These are phyloP conservation scores for Ambrosiella beaveri DNA, from an alignment of 2,329 filamentous ascomycete species.

Conservation along the genomic window DNA sequence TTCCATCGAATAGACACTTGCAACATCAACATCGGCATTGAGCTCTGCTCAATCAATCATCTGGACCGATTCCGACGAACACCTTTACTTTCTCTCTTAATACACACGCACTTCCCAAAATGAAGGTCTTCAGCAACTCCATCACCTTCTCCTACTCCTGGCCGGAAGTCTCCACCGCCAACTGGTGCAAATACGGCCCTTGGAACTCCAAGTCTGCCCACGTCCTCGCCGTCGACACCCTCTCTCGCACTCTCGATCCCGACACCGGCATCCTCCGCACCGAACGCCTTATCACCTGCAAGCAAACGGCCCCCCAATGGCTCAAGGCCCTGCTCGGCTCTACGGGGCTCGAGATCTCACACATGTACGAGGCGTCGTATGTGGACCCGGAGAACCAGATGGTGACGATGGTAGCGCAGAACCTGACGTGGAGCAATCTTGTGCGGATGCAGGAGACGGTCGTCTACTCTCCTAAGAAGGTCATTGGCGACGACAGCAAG, in stretches of 20 bases:
- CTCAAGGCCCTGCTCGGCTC: slow-evolving; percentile 59
- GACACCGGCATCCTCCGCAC: slow-evolving; percentile 42
- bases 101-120: slow-evolving; percentile 23
- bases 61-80: neutral
- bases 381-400: slow-evolving; percentile 70
- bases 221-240: slow-evolving; percentile 85
- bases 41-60: neutral
- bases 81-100: neutral
- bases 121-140: slow-evolving; percentile 89
- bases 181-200: slow-evolving; percentile 97
- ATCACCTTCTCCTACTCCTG: slow-evolving; percentile 95
- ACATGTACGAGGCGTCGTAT: slow-evolving; percentile 91
- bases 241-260: slow-evolving; percentile 48
- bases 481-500: neutral
- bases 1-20: too few species aligned
- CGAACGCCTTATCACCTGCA: slow-evolving; percentile 45
- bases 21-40: too few species aligned
- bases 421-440: slow-evolving; percentile 83
- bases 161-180: slow-evolving; percentile 92
- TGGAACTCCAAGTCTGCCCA: slow-evolving; percentile 99
- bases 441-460: slow-evolving; percentile 88
- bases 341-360: slow-evolving; percentile 52
- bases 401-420: slow-evolving; percentile 92
- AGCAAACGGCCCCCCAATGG: slow-evolving; percentile 56
- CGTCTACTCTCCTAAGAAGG: slow-evolving; percentile 50